These are phyloP conservation scores for Trichoderma sp. DNA, from an alignment of 2,329 filamentous ascomycete genomes.

Conservation along the genomic window DNA sequence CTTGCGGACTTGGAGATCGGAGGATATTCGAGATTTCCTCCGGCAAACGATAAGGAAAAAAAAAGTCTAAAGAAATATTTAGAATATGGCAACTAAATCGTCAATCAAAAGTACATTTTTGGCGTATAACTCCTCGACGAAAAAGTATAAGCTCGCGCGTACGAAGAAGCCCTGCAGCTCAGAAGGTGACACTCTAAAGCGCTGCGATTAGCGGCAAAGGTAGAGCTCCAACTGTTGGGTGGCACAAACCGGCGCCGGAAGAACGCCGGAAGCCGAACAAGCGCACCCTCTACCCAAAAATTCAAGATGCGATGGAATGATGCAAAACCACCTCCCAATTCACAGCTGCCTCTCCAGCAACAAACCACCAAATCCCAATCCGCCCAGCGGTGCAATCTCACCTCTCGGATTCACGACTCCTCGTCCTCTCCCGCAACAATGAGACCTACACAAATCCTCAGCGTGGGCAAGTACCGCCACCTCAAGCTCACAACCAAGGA, in stretches of 20 bases:
- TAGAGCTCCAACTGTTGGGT: neutral
- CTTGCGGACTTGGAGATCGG: neutral
- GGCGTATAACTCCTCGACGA: neutral
- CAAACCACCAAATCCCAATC: neutral
- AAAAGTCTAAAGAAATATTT: neutral
- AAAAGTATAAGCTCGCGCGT: neutral
- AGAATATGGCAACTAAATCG: neutral
- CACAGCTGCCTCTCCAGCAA: neutral
- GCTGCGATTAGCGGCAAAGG: neutral
- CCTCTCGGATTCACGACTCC: neutral
- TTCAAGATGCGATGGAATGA: conserved; percentile 18
- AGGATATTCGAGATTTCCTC: neutral
- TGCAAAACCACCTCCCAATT: neutral
- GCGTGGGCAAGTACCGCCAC: conserved; percentile 66
- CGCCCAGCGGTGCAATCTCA: neutral
- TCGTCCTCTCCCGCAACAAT: conserved; percentile 41
- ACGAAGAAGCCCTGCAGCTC: neutral
- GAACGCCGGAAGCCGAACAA: conserved; percentile 26
- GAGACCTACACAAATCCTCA: conserved; percentile 66
- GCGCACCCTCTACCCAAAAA: conserved; percentile 19
- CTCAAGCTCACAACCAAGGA: conserved; percentile 86
- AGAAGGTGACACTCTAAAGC: neutral
- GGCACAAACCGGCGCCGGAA: conserved; percentile 32
- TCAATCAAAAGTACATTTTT: neutral
- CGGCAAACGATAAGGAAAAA: neutral